A percentile compares a stretch with the other conserved stretches of the same genome.
These are phyloP conservation scores for Stemphylium beticola DNA, from an alignment of 2,329 filamentous ascomycete species.

Conservation along the genomic window DNA sequence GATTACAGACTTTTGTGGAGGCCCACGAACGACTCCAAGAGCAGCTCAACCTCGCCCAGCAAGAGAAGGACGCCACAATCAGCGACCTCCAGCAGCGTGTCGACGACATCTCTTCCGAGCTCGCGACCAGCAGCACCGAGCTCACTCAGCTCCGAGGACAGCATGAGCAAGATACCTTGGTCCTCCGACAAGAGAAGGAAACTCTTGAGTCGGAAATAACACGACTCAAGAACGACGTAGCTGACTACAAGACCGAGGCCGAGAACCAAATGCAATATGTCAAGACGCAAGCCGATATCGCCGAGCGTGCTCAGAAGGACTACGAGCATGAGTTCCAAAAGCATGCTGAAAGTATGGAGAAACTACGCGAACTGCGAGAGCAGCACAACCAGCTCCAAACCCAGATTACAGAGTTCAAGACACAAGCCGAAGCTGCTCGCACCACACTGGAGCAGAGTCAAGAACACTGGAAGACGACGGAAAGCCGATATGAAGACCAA, in stretches of 20 bases:
- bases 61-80: slow-evolving; percentile 80
- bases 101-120: slow-evolving; percentile 81
- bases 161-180: slow-evolving; percentile 74
- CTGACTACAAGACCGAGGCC: slow-evolving; percentile 77
- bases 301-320: slow-evolving; percentile 88
- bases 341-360: slow-evolving; percentile 92
- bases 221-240: slow-evolving; percentile 82
- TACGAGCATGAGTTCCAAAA: slow-evolving; percentile 95
- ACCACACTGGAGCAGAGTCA: slow-evolving; percentile 79
- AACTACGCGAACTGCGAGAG: slow-evolving; percentile 75
- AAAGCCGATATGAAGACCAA: slow-evolving; percentile 82
- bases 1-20: slow-evolving; percentile 77
- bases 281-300: slow-evolving; percentile 91
- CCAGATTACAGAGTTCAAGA: slow-evolving; percentile 73
- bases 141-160: slow-evolving; percentile 80
- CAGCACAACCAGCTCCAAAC: slow-evolving; percentile 85
- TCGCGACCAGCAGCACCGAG: slow-evolving; percentile 81
- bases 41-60: slow-evolving; percentile 77
- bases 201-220: slow-evolving; percentile 78
- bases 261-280: slow-evolving; percentile 90
- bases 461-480: slow-evolving; percentile 84
- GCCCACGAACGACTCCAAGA: slow-evolving; percentile 75
- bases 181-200: slow-evolving; percentile 82
- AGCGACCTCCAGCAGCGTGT: slow-evolving; percentile 82
- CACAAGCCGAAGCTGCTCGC: slow-evolving; percentile 86